Evolutionary conservation across 2,329 filamentous ascomycete genomes (phyloP).

Genomic region (Aspergillus unguis): DNA sequence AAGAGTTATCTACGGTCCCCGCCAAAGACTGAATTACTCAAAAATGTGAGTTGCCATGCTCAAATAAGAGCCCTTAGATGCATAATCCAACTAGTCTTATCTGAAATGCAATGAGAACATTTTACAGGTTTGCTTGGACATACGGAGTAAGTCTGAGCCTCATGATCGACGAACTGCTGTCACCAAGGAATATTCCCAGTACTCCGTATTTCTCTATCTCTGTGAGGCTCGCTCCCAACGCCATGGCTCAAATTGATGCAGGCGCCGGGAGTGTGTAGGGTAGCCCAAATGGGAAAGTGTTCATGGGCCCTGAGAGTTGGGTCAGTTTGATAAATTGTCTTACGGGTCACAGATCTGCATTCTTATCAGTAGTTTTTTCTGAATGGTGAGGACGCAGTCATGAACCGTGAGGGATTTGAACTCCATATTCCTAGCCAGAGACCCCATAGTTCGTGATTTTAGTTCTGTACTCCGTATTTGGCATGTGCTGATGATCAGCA

Average conservation of each 20-base stretch:
- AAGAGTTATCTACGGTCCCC: neutral
- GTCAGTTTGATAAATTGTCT: neutral
- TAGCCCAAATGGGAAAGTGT: neutral
- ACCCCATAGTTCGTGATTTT: too few species aligned
- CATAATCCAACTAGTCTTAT: neutral
- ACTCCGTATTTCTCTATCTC: neutral
- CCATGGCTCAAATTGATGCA: too few species aligned
- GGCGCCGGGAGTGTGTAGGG: neutral
- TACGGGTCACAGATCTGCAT: slow-evolving; percentile 4
- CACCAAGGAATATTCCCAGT: neutral
- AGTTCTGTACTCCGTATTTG: neutral
- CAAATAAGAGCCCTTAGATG: neutral
- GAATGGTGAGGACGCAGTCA: too few species aligned
- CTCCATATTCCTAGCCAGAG: too few species aligned
- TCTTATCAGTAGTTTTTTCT: neutral
- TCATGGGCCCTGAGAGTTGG: neutral
- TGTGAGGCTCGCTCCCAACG: neutral
- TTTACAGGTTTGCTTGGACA: neutral
- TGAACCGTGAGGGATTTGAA: too few species aligned
- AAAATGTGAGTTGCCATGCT: neutral
- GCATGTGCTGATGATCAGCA: neutral
- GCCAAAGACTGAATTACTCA: neutral
- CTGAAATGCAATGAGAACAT: too few species aligned
- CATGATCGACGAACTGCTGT: slow-evolving; percentile 9
- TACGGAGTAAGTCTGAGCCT: neutral